Conservation (phyloP, 768 basidiomycete species). For the Russula compacta region DNA sequence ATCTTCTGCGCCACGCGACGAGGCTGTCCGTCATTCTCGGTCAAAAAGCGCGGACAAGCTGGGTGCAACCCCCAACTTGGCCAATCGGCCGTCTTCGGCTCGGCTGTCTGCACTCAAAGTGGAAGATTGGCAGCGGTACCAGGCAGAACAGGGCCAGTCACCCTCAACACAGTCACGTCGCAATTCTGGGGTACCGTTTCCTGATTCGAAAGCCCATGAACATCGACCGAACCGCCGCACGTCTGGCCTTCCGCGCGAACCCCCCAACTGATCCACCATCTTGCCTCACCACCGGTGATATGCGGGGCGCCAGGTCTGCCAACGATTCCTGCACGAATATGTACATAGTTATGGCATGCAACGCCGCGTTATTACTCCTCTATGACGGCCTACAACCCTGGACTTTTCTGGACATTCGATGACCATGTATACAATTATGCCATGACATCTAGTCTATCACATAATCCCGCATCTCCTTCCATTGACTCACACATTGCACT, state of each 20-base stretch:
- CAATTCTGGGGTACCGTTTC: slow-evolving; percentile 48
- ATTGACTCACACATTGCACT: slow-evolving; percentile 1
- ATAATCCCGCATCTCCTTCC: slow-evolving; percentile 6
- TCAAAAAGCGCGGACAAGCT: slow-evolving; percentile 58
- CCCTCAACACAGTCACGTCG: slow-evolving; percentile 18
- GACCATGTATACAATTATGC: slow-evolving; percentile 4
- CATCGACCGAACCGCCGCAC: slow-evolving; percentile 27
- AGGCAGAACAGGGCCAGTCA: slow-evolving; percentile 36
- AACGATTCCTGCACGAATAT: slow-evolving; percentile 6
- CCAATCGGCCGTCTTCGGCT: slow-evolving; percentile 38
- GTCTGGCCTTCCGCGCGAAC: slow-evolving; percentile 32
- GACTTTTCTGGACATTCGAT: slow-evolving; percentile 12
- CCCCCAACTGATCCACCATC: slow-evolving; percentile 26
- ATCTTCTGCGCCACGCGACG: slow-evolving; percentile 8
- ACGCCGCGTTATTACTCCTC: slow-evolving; percentile 9
- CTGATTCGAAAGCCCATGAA: slow-evolving; percentile 31
- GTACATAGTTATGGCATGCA: slow-evolving; percentile 15
- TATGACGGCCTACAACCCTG: neutral
- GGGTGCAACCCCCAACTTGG: slow-evolving; percentile 28
- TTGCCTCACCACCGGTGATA: neutral
- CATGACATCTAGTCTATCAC: slow-evolving; percentile 11
- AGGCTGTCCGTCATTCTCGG: slow-evolving; percentile 33
- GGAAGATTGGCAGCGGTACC: slow-evolving; percentile 76
- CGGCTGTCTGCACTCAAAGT: slow-evolving; percentile 72
- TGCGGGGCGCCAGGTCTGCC: neutral